Conservation (phyloP, 2,329 filamentous ascomycete species). For the Fusarium ambrosium region DNA sequence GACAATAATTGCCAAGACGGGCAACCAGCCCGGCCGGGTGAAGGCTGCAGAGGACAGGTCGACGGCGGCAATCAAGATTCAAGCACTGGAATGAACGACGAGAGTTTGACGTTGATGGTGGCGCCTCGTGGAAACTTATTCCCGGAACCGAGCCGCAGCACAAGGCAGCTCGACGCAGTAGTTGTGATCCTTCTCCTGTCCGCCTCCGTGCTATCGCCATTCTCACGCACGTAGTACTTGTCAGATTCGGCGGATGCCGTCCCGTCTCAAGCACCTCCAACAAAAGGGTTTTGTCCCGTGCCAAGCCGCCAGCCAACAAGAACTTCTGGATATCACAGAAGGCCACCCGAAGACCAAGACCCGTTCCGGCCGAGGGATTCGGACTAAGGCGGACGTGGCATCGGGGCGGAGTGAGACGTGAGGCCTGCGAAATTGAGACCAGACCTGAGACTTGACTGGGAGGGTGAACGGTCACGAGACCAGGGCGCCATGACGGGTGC, state of each 20-base stretch:
- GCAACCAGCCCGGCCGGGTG: constrained; percentile 4
- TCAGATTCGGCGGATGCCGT: constrained; percentile 2
- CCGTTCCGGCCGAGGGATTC: constrained; percentile 32
- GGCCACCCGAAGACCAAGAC: constrained; percentile 4
- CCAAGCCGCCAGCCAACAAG: constrained; percentile 8
- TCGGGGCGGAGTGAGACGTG: constrained; percentile 22
- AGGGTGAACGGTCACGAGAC: constrained; percentile 36
- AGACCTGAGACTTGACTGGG: constrained; percentile 5
- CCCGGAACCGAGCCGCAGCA: constrained; percentile 5
- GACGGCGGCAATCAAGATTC: constrained; percentile 2
- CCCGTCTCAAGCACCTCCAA: not conserved
- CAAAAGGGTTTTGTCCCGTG: not conserved
- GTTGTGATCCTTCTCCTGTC: not conserved
- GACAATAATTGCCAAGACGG: constrained; percentile 9
- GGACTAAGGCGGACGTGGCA: constrained; percentile 7
- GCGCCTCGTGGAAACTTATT: constrained; percentile 2
- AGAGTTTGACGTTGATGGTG: constrained; percentile 8
- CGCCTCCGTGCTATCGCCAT: not conserved
- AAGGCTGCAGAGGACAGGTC: not conserved
- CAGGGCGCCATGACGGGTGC: constrained; percentile 12
- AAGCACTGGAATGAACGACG: constrained; percentile 8
- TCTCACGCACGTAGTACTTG: not conserved
- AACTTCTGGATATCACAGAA: constrained; percentile 15
- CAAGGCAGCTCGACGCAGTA: not conserved
- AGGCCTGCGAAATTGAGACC: constrained; percentile 24